A percentile compares a stretch with the other conserved stretches of the same genome.
Conservation (phyloP, 805 yeast species). For the Cyberlindnera xishuangbannaensis region DNA sequence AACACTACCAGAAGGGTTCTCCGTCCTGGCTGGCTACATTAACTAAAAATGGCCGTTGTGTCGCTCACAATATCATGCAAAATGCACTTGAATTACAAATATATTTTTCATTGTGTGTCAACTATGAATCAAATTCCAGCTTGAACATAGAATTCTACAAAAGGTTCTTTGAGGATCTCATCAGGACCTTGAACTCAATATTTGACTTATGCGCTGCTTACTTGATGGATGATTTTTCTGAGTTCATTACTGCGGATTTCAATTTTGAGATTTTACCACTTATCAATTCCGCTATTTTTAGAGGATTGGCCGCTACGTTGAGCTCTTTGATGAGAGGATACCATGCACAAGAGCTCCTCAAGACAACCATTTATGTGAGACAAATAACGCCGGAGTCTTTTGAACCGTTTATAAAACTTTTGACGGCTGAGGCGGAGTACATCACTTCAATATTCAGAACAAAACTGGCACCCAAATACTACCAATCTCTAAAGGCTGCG, state of each 20-base stretch:
- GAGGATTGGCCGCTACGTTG: constrained; percentile 2
- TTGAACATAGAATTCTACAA: constrained; percentile 9
- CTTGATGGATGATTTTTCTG: constrained; percentile 7
- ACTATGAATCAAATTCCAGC: constrained; percentile 15
- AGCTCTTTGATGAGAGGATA: constrained; percentile 10
- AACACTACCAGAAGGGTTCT: constrained; percentile 4
- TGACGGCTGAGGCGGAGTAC: constrained; percentile 2
- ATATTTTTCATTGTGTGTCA: constrained; percentile 7
- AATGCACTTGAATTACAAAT: constrained; percentile 10
- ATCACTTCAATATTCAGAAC: constrained; percentile 7
- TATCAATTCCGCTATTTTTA: constrained; percentile 5
- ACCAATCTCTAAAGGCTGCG: constrained; percentile 8
- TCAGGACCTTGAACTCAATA: background rate
- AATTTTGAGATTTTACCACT: constrained; percentile 14
- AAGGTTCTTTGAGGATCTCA: constrained; percentile 3
- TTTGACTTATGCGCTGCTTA: constrained; percentile 11
- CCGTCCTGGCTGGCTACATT: constrained; percentile 5
- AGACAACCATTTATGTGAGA: constrained; percentile 3
- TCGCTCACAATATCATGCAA: constrained; percentile 8
- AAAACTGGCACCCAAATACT: constrained; percentile 14
- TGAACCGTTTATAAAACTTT: constrained; percentile 3
- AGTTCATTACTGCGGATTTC: constrained; percentile 4
- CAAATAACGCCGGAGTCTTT: background rate
- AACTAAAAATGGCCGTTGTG: constrained; percentile 10
- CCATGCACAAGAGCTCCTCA: constrained; percentile 16